Base-by-base conservation (phyloP, 2,329 filamentous ascomycete genomes). In the Penicillium sp. region DNA sequence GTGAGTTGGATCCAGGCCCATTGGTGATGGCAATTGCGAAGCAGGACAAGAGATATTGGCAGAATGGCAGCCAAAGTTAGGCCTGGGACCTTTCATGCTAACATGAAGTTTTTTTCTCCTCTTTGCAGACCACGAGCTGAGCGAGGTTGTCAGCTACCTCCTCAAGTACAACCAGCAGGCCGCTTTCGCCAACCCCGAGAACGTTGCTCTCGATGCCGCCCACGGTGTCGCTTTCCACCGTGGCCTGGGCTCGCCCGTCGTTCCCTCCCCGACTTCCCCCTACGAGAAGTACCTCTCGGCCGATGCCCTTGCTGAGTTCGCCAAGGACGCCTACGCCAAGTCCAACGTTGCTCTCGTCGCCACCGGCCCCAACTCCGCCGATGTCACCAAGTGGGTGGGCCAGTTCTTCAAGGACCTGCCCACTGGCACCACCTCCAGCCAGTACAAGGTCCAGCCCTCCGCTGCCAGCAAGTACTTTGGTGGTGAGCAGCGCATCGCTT, bases 181-280 rank as follows among this genome's bases (percentile, higher is more conserved):
- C 71, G 82, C 92, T 73, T 85, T 89, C 68, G 83, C 80, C 68
- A 84, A 82, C 78, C 81, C 87, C 58, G 82, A 85, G 73, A 85
- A 88, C 69, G 83, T 96, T 74, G 94, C 95, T 72, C 82, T 95
- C 74, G 93, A 97, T 80, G 90, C 90, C 62, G 95, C 88, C 72
- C 93, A 98, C 81, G 84, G 87, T 65, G 83, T 94, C 73, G 93
- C 93, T 72, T 97, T 96, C 87, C 93, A 99, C 86, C 89, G 86
- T 72, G 95, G 95, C 70, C 92, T 99, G 70, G 95, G 95, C 72
- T 85, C 87, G 65, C 86, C 92, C 64, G 82, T 94, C 68, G 88
- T 90, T 78, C 91, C 92, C 68, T 85, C 90, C 56, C 85, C 89
- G 63, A 86, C 88, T 59, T 87, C 88, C 17, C 89, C 92, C 49